A percentile compares a stretch with the other conserved stretches of the same genome.
Evolutionary conservation across 352 stramenopile species (phyloP).

Genomic region (Phytopythium ostracodes): DNA sequence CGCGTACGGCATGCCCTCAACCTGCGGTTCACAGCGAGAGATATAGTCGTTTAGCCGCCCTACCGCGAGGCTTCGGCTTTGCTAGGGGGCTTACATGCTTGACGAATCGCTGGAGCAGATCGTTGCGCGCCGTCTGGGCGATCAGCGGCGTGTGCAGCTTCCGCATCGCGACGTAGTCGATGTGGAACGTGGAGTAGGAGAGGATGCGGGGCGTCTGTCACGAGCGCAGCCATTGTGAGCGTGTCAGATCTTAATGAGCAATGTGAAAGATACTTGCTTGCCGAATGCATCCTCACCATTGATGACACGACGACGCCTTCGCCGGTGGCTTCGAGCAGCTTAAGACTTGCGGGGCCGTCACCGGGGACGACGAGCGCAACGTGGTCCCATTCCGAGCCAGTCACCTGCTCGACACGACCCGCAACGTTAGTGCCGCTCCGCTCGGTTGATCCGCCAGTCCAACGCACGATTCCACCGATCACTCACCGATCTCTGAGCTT

Average conservation of each 20-base stretch:
- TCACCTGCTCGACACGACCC: conserved; percentile 23
- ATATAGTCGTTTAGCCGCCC: neutral
- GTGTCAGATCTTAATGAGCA: neutral
- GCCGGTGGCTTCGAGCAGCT: conserved; percentile 57
- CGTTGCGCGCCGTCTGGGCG: conserved; percentile 30
- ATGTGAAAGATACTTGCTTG: neutral
- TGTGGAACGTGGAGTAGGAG: conserved; percentile 35
- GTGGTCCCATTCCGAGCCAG: conserved; percentile 65
- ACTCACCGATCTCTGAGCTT: conserved; percentile 44
- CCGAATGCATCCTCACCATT: conserved; percentile 21
- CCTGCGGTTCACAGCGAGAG: conserved; percentile 12
- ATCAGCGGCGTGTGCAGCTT: conserved; percentile 53
- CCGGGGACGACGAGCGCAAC: conserved; percentile 44
- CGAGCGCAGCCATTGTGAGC: neutral
- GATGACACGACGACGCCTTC: conserved; percentile 53
- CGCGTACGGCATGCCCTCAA: conserved; percentile 45
- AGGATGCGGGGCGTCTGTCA: conserved; percentile 17
- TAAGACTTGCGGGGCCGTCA: conserved; percentile 12
- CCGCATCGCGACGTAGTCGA: conserved; percentile 39
- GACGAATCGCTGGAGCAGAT: conserved; percentile 44
- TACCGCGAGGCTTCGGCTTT: neutral
- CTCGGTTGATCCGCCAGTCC: too few species aligned
- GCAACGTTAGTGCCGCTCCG: neutral
- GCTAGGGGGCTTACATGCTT: conserved; percentile 15
- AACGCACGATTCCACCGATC: too few species aligned